Evolutionary conservation across 371 early-diverging fungal genomes (phyloP), one percentile per base, ranked within the genome.

Genomic region (Haplosporangium sp.): DNA sequence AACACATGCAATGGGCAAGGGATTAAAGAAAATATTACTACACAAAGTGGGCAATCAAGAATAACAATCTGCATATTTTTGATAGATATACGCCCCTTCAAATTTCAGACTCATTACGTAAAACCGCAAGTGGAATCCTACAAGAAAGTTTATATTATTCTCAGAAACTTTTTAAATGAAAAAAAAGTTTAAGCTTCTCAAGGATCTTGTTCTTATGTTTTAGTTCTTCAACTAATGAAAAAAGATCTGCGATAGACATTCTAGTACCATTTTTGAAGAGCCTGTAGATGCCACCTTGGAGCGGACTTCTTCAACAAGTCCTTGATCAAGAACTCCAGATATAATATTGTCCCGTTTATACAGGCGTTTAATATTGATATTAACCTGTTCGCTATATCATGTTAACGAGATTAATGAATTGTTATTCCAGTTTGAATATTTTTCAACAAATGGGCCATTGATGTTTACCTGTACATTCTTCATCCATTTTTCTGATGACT

Each of bases 271-370:
- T 20, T 35, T 56, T 42, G 42, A 42, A 8, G 42, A 42, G 42
- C 42, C 42, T 6, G 42, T 8, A 8, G 42, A 10, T 10, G 10
- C 45, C 27, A 61, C 62, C 11, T 61, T 8, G 13, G 62, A 61
- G 42, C 19, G 15, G 47, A 47, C 44, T 61, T 42, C 44, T 19
- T 44, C 34, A 3, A 44, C 47, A 61, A 61, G 45, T 39, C 62
- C 62, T 61, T 17, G n/a, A 61, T 61, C 62, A 19, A 61, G 34
- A n/a, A 44, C 13, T 11, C 13, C 20, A 10, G 62, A 61, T 27
- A 61, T 61, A 38, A 45, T 44, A 45, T 61, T 61, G 47, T 61
- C 62, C 34, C 62, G 44, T 19, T 61, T 61, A 19, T 61, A 45
- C 17, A 61, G 62, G 44, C 45, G 44, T 44, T 61, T 61, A 5